These are phyloP conservation scores for Tuber calosporum DNA, from an alignment of 495 filamentous ascomycete species.

Conservation along the genomic window DNA sequence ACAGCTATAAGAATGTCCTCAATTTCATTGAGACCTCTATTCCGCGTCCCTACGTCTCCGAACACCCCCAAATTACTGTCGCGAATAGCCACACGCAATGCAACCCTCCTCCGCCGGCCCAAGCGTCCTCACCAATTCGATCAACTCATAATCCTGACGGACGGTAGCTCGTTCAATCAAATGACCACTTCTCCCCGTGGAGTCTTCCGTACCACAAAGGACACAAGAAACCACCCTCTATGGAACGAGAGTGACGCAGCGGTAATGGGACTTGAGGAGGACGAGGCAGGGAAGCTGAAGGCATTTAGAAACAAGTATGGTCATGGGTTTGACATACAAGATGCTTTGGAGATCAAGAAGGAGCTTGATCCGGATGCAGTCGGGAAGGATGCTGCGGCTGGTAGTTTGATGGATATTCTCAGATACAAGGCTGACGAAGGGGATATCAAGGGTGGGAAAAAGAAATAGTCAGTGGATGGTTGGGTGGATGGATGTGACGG, in stretches of 20 bases:
- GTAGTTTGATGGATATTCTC: slow-evolving; percentile 41
- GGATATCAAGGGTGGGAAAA: slow-evolving; percentile 24
- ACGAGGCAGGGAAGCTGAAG: slow-evolving; percentile 84
- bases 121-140: slow-evolving; percentile 93
- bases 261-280: slow-evolving; percentile 79
- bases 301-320: slow-evolving; percentile 82
- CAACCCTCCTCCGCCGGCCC: slow-evolving; percentile 78
- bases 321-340: slow-evolving; percentile 61
- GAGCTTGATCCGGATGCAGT: slow-evolving; percentile 41
- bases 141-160: slow-evolving; percentile 86
- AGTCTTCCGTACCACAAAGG: slow-evolving; percentile 69
- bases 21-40: slow-evolving; percentile 38
- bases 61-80: slow-evolving; percentile 21
- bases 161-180: slow-evolving; percentile 77
- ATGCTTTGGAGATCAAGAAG: slow-evolving; percentile 28
- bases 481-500: slow-evolving; percentile 4
- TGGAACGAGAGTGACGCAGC: slow-evolving; percentile 81
- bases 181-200: slow-evolving; percentile 80
- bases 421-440: slow-evolving; percentile 23
- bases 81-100: slow-evolving; percentile 44
- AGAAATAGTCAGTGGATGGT: slow-evolving; percentile 35
- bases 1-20: slow-evolving; percentile 17
- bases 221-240: slow-evolving; percentile 75
- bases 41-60: slow-evolving; percentile 44
- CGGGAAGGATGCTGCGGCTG: slow-evolving; percentile 28